Percentiles rank a stretch among this genome's conserved stretches.
These are phyloP conservation scores for Golubevia pallescens DNA, from an alignment of 1,284 basidiomycete species.

Conservation along the genomic window DNA sequence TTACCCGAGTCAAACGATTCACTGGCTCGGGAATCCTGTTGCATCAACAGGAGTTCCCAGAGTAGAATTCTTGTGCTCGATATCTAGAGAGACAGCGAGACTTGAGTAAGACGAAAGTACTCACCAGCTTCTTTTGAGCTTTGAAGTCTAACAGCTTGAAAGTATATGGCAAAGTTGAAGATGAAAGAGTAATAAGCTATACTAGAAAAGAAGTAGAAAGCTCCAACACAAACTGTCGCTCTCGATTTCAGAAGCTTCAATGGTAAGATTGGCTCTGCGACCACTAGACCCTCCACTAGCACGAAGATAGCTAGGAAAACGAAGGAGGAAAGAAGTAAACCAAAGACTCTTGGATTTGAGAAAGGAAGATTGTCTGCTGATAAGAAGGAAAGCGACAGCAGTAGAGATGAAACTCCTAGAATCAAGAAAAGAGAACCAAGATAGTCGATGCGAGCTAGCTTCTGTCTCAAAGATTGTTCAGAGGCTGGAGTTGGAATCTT, in stretches of 20 bases:
- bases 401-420: conserved; percentile 74
- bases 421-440: conserved; percentile 81
- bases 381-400: conserved; percentile 80
- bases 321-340: conserved; percentile 71
- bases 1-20: too few relatives aligned
- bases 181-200: background rate
- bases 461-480: conserved; percentile 65
- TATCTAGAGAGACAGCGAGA: too few relatives aligned
- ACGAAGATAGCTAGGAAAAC: conserved; percentile 73
- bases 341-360: conserved; percentile 74
- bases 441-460: conserved; percentile 79
- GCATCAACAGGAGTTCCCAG: too few relatives aligned
- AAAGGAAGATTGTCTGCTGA: conserved; percentile 80
- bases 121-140: background rate
- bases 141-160: background rate
- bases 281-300: conserved; percentile 75
- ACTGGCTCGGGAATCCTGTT: too few relatives aligned
- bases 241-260: conserved; percentile 72
- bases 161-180: background rate
- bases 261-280: conserved; percentile 83
- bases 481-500: conserved; percentile 74
- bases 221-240: too few relatives aligned
- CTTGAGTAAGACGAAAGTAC: too few relatives aligned
- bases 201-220: too few relatives aligned
- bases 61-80: too few relatives aligned